Evolutionary conservation across 371 early-diverging fungal genomes (phyloP).

Genomic region (Mortierella sp.): DNA sequence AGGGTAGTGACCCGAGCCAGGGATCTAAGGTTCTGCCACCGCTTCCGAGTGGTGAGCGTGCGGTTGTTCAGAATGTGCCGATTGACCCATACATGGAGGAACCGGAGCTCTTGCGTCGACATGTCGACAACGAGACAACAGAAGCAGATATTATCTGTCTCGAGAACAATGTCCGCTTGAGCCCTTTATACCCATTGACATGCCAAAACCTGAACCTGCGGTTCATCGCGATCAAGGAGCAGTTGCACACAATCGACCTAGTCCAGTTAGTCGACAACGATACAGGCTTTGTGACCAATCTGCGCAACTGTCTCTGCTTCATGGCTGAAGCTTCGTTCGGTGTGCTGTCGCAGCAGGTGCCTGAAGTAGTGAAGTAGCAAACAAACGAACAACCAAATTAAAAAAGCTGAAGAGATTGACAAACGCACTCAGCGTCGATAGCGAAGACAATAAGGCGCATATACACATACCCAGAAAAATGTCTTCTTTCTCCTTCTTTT

Average conservation of each 20-base stretch:
- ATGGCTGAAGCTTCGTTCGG: slow-evolving; percentile 57
- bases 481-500: neutral
- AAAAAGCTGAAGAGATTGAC: neutral
- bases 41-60: slow-evolving; percentile 56
- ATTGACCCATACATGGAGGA: slow-evolving; percentile 75
- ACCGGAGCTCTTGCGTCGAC: slow-evolving; percentile 70
- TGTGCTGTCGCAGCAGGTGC: slow-evolving; percentile 44
- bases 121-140: slow-evolving; percentile 73
- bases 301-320: slow-evolving; percentile 63
- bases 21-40: slow-evolving; percentile 60
- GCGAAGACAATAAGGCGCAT: too few species aligned
- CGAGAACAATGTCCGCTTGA: slow-evolving; percentile 76
- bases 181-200: slow-evolving; percentile 75
- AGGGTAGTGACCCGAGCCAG: slow-evolving; percentile 51
- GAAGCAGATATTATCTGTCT: slow-evolving; percentile 81
- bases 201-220: slow-evolving; percentile 80
- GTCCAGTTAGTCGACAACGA: slow-evolving; percentile 78
- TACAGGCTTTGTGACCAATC: slow-evolving; percentile 73
- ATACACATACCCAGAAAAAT: too few species aligned
- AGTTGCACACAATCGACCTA: slow-evolving; percentile 74
- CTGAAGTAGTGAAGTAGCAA: slow-evolving; percentile 26
- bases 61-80: slow-evolving; percentile 59
- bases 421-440: too few species aligned
- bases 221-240: slow-evolving; percentile 82
- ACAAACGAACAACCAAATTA: neutral